Evolutionary conservation across 2,329 filamentous ascomycete genomes (phyloP).

Genomic region (Beauveria asiatica): DNA sequence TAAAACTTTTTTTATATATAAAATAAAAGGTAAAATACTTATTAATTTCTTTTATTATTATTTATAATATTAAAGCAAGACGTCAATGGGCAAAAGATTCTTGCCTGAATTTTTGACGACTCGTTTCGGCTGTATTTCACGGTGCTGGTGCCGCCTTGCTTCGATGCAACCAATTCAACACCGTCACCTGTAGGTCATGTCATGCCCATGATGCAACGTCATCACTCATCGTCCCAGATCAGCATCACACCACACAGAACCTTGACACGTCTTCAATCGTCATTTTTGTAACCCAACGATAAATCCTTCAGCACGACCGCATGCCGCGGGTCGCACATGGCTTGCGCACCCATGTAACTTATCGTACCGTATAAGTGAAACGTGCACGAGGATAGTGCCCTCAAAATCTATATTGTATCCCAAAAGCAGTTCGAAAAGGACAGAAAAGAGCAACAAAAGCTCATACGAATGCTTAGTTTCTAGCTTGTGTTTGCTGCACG

Average conservation of each 20-base stretch:
- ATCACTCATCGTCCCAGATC: too few species aligned
- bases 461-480: neutral
- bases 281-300: neutral
- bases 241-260: neutral
- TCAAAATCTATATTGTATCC: neutral
- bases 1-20: too few species aligned
- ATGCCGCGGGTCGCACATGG: neutral
- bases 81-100: too few species aligned
- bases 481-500: neutral
- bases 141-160: neutral
- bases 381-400: neutral
- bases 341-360: neutral
- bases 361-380: neutral
- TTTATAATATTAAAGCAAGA: too few species aligned
- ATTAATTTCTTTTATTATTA: too few species aligned
- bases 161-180: neutral
- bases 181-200: neutral
- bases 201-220: neutral
- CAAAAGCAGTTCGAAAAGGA: neutral
- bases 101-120: too few species aligned
- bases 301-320: neutral
- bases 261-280: too few species aligned
- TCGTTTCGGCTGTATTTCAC: too few species aligned
- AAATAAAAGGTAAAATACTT: too few species aligned
- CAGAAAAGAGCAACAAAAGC: neutral